Base-by-base conservation (phyloP, 805 yeast species). In the Saccharomycopsis lassenensis region DNA sequence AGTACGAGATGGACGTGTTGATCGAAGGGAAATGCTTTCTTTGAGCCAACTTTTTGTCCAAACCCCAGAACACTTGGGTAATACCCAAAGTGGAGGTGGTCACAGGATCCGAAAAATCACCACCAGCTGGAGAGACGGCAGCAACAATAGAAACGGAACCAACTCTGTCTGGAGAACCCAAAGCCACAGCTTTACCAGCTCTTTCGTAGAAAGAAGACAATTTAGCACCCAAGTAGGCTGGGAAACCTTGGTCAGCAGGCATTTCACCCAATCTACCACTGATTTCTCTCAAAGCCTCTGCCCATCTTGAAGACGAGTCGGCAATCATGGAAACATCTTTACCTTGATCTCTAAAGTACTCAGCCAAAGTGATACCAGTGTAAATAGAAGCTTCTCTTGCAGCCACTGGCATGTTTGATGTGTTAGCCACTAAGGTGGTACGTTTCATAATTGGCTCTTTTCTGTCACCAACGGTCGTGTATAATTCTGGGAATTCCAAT, bases 181-280 rank as follows among this genome's bases (percentile, higher is more conserved):
- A 70, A 2, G 95, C 89, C 52, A 78, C 69, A 30, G 95, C 94
- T 59, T 81, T 85, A 67, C 99, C 99, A 31, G 99, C 99, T 69
- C 99, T 85, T 69, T 91, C 99, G 64, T 91, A 91, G 75, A 91
- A 91, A 39, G 97, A 89, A 40, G 99, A 97, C 54, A 91, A 74
- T 60, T 91, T 91, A 36, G 99, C 95, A 68, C 98, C 98, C 60
- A 91, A 71, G 61, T 91, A 91, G 35, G 99, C 99, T 44, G 99
- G 99, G 91, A 87, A 91, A 71, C 99, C 99, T 71, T 93, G 98
- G 66, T 91, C 99, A 45, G 99, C 99, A 58, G 99, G 99, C 99
- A 91, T 91, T 71, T 91, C 99, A 66, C 98, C 99, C 61, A 91
- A 71, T 74, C 99, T 94, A 74, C 99, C 99, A 36, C 97, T 87